phyloP scores from a whole-genome alignment of 352 stramenopile species.

The Phytophthora constricta region DNA sequence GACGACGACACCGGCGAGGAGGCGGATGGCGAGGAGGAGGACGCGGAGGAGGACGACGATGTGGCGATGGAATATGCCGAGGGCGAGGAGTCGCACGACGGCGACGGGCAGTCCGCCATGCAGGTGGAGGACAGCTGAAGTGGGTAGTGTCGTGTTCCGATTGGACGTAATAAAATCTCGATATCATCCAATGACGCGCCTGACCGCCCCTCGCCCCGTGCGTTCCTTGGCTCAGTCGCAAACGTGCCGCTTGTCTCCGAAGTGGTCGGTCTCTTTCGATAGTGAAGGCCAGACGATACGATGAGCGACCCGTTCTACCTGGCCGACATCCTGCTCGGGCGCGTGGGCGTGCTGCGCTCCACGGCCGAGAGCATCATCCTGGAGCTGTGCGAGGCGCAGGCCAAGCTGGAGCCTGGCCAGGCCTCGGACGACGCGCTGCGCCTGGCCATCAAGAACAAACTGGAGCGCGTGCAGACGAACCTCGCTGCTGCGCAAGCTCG shows the following conservation, averaged over 20 bases:
- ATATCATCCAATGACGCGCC: conserved; percentile 39
- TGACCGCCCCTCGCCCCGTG: neutral
- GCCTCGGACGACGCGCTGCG: conserved; percentile 72
- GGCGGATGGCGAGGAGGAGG: conserved; percentile 48
- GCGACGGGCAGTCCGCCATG: conserved; percentile 23
- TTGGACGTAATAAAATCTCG: conserved; percentile 36
- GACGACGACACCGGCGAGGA: conserved; percentile 44
- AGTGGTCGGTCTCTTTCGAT: no score
- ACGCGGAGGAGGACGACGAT: conserved; percentile 40
- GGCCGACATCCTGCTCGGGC: conserved; percentile 83
- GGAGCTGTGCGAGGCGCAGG: conserved; percentile 76
- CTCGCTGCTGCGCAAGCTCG: conserved; percentile 81
- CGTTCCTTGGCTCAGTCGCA: conserved; percentile 7
- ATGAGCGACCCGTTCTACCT: conserved; percentile 92
- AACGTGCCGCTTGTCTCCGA: conserved; percentile 1
- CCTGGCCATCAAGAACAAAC: conserved; percentile 82
- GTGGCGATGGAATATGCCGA: conserved; percentile 26
- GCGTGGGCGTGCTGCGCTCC: conserved; percentile 83
- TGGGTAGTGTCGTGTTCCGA: conserved; percentile 18
- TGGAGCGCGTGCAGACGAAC: conserved; percentile 89
- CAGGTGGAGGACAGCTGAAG: conserved; percentile 52
- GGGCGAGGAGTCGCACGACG: conserved; percentile 14
- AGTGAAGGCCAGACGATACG: conserved; percentile 1
- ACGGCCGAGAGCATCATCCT: conserved; percentile 88
- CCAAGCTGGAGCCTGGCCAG: conserved; percentile 60